Evolutionary conservation across 1,284 basidiomycete genomes (phyloP).

Genomic region (Bjerkandera adusta): DNA sequence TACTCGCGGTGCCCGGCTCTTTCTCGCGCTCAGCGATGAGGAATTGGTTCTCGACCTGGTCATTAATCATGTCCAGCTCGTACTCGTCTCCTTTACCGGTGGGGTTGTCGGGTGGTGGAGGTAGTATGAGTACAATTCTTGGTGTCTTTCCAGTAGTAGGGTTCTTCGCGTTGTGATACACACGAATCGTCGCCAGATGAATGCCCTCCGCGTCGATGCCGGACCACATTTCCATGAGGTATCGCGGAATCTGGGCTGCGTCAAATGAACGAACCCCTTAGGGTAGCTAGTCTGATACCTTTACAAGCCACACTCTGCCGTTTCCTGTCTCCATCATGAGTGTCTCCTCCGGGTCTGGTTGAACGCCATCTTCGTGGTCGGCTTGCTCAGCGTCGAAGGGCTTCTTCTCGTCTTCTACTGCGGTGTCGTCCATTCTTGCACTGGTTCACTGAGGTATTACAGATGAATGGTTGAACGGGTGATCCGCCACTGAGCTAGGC

Average conservation of each 20-base stretch:
- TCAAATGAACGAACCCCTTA: not conserved
- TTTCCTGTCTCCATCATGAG: conserved; percentile 71
- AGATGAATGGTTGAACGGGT: no score
- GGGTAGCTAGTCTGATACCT: conserved; percentile 40
- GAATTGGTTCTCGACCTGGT: conserved; percentile 72
- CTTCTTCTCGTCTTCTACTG: conserved; percentile 66
- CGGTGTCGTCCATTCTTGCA: conserved; percentile 37
- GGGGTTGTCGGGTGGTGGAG: conserved; percentile 48
- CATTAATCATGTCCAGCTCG: conserved; percentile 76
- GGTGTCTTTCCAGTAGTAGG: conserved; percentile 45
- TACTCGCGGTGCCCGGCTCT: conserved; percentile 46
- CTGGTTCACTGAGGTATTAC: no score
- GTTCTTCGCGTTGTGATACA: conserved; percentile 53
- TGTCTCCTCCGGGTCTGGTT: conserved; percentile 75
- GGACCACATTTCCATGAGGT: conserved; percentile 70
- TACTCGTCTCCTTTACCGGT: conserved; percentile 58
- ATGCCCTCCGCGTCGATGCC: conserved; percentile 58
- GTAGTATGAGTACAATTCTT: conserved; percentile 66
- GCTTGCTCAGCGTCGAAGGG: conserved; percentile 53
- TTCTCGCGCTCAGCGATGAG: conserved; percentile 76
- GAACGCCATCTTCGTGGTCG: conserved; percentile 52
- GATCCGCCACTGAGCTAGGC: no score
- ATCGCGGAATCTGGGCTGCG: conserved; percentile 58
- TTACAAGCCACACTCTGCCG: conserved; percentile 77
- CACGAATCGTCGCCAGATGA: conserved; percentile 71